Evolutionary conservation across 2,329 filamentous ascomycete genomes (phyloP).

Genomic region (Fusarium beomiforme): DNA sequence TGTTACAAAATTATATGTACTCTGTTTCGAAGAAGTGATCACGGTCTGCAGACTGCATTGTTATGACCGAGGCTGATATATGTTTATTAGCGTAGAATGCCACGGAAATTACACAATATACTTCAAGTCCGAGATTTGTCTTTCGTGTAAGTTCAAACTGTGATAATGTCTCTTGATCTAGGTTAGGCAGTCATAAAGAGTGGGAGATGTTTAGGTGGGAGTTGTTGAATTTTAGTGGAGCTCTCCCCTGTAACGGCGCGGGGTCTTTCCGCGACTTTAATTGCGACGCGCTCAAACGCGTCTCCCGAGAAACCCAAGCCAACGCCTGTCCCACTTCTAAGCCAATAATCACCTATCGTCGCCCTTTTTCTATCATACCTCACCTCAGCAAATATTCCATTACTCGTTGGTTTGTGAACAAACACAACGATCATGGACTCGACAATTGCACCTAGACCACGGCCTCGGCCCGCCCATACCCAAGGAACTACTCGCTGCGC

Average conservation of each 20-base stretch:
- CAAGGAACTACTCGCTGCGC: conserved; percentile 86
- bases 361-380: neutral
- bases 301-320: conserved; percentile 48
- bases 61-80: neutral
- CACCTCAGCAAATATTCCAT: neutral
- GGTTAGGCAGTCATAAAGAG: conserved; percentile 27
- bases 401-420: conserved; percentile 9
- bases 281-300: conserved; percentile 55
- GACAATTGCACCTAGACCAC: conserved; percentile 56
- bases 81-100: too few species aligned
- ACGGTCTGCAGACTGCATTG: conserved; percentile 76
- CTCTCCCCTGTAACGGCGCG: conserved; percentile 33
- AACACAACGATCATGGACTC: conserved; percentile 45
- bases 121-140: neutral
- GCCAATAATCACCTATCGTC: conserved; percentile 14
- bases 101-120: neutral
- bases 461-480: conserved; percentile 78
- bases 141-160: neutral
- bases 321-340: conserved; percentile 16
- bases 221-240: conserved; percentile 32
- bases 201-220: conserved; percentile 14
- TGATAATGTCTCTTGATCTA: conserved; percentile 10
- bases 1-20: conserved; percentile 59
- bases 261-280: conserved; percentile 48
- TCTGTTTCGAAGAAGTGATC: conserved; percentile 94